Evolutionary conservation across 1,284 basidiomycete species (phyloP).

Genomic region (Papiliotrema flavescens): DNA sequence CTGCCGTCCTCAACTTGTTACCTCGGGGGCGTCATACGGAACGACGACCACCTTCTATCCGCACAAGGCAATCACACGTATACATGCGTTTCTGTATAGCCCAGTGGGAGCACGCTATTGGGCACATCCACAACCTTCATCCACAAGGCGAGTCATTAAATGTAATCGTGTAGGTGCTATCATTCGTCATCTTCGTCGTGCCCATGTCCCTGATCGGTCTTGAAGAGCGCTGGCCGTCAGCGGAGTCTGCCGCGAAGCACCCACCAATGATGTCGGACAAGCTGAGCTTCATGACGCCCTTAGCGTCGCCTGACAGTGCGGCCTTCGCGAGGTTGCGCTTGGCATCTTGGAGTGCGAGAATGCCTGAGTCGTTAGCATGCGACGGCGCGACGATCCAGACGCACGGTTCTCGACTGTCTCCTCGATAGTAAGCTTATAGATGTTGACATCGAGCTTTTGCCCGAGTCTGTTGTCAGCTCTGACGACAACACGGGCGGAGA

Average conservation of each 20-base stretch:
- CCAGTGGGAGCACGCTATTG: background rate
- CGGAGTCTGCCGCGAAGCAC: constrained; percentile 6
- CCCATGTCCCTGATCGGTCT: background rate
- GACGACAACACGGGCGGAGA: background rate
- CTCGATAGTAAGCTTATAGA: constrained; percentile 88
- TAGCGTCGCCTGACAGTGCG: constrained; percentile 80
- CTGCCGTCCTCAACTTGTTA: too few relatives aligned
- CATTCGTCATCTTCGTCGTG: background rate
- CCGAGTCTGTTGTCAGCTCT: constrained; percentile 55
- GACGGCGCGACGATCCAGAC: background rate
- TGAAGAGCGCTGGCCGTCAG: constrained; percentile 7
- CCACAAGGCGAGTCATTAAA: background rate
- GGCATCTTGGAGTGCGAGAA: constrained; percentile 72
- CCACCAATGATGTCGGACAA: constrained; percentile 72
- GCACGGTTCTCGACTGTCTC: constrained; percentile 81
- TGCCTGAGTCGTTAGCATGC: constrained; percentile 14
- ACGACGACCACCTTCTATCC: too few relatives aligned
- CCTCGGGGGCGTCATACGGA: too few relatives aligned
- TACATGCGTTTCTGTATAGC: too few relatives aligned
- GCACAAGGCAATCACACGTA: too few relatives aligned
- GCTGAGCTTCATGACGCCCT: constrained; percentile 71
- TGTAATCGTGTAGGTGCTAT: background rate
- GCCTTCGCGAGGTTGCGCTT: constrained; percentile 81
- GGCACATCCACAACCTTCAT: too few relatives aligned
- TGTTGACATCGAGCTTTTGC: constrained; percentile 79